Evolutionary conservation across 306 rosid genomes (phyloP), one percentile per base, ranked within the genome.

Genomic region (Ammopiptanthus mongolicus): DNA sequence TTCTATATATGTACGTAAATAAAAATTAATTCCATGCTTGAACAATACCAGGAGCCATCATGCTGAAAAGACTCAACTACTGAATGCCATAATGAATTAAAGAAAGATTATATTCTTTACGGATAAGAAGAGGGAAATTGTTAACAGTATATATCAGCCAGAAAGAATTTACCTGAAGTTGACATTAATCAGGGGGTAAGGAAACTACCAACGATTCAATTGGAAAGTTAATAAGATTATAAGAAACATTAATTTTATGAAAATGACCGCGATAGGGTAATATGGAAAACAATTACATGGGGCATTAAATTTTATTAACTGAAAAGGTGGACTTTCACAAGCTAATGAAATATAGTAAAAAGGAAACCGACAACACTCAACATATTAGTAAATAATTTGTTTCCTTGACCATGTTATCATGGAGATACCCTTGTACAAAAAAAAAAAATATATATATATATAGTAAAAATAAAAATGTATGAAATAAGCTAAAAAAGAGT

Each of bases 21-120:
- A 36, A 25, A 15, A 48, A 6, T 19, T 22, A 65, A 41, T 47
- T 65, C 14, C 61, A 64, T 75, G 63, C 22, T 77, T 69, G 56
- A 64, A 60, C 18, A 25, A 65, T n/a, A 50, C 39, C 51, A 25
- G 14, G 34, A 74, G 71, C 48, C 59, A 71, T 80, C 46, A 73
- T 81, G 81, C 76, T 81, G 88, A 81, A 77, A 81, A 53, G 88
- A 84, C 85, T 29, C 85, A 63, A 84, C 88, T 46, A 62, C 52
- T 63, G 42, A 33, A 80, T 74, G 57, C n/a, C 44, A 57, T 58
- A 19, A 41, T 57, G 58, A 57, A 72, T 59, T 47, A 52, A 60
- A 80, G 79, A 67, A 36, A 71, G 80, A 69, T 84, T 80, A 80
- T 73, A 71, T 77, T 77, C 85, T 73, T 34, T 77, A 48, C 31